A percentile compares a stretch with the other conserved stretches of the same genome.
phyloP scores from a whole-genome alignment of 257 asterid species.

The Striga asiatica region DNA sequence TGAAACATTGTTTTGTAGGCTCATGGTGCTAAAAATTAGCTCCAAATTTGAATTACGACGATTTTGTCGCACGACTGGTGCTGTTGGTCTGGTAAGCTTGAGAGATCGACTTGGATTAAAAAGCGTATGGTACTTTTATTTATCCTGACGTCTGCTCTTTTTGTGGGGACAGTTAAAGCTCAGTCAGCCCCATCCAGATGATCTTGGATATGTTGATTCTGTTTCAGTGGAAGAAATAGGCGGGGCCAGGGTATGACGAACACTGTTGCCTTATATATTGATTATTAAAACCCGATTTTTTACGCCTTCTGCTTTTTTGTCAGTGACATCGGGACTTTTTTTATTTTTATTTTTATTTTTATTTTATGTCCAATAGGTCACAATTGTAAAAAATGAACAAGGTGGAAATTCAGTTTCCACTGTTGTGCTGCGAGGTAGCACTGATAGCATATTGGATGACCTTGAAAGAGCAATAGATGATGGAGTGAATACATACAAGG shows the following conservation, averaged over 20 bases:
- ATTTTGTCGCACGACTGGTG: conserved; percentile 91
- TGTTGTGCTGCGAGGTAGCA: conserved; percentile 88
- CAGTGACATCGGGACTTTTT: no score
- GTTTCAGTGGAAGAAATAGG: conserved; percentile 96
- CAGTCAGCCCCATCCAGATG: conserved; percentile 74
- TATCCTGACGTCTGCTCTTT: conserved; percentile 22
- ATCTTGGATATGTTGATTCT: conserved; percentile 94
- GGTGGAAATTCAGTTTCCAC: conserved; percentile 95
- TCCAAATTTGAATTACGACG: conserved; percentile 93
- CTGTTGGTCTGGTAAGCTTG: conserved; percentile 75
- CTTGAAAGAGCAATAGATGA: conserved; percentile 93
- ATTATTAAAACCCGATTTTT: not conserved
- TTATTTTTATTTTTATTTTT: not conserved
- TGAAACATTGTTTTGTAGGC: conserved; percentile 10
- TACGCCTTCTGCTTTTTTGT: no score
- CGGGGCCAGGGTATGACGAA: conserved; percentile 70
- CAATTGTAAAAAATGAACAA: conserved; percentile 88
- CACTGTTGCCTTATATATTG: conserved; percentile 10
- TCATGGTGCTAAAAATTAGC: conserved; percentile 63
- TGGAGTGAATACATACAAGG: conserved; percentile 96
- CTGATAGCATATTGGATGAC: conserved; percentile 91
- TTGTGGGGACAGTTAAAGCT: conserved; percentile 64
- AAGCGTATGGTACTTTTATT: not conserved
- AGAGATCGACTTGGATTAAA: not conserved
- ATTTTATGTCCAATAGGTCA: conserved; percentile 43